These are phyloP conservation scores for Triticum dicoccoides DNA, from an alignment of 176 grass and related monocot species.

Conservation along the genomic window DNA sequence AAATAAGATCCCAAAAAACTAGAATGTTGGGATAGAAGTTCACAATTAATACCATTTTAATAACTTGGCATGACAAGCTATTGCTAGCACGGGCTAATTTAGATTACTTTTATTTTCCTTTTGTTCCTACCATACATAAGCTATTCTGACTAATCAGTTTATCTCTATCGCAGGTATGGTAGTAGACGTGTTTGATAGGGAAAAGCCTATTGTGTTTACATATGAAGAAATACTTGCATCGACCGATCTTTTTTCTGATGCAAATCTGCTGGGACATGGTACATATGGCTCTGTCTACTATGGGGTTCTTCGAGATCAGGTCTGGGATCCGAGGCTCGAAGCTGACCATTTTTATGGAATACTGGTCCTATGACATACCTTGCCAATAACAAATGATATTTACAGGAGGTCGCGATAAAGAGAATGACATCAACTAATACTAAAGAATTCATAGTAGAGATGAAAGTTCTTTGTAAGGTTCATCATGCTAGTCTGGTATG, in stretches of 20 bases:
- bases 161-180: conserved; percentile 48
- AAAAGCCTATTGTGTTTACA: conserved; percentile 79
- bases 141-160: conserved; percentile 22
- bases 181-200: conserved; percentile 80
- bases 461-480: conserved; percentile 99
- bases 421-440: conserved; percentile 99
- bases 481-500: conserved; percentile 98
- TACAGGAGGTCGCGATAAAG: conserved; percentile 94
- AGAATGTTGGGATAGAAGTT: background rate
- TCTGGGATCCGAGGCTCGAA: conserved; percentile 20
- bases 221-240: conserved; percentile 81
- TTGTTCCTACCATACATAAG: conserved; percentile 1
- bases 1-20: background rate
- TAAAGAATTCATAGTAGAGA: conserved; percentile 95
- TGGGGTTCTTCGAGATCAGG: conserved; percentile 93
- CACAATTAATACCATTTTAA: background rate
- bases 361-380: background rate
- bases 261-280: conserved; percentile 94
- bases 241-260: conserved; percentile 88
- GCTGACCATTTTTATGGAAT: conserved; percentile 13
- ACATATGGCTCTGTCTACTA: conserved; percentile 99
- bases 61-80: background rate
- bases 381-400: conserved; percentile 18
- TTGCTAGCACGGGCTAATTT: conserved; percentile 10
- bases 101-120: background rate